Conservation (phyloP, 768 basidiomycete genomes). For the Fistulinella prunicolor region DNA sequence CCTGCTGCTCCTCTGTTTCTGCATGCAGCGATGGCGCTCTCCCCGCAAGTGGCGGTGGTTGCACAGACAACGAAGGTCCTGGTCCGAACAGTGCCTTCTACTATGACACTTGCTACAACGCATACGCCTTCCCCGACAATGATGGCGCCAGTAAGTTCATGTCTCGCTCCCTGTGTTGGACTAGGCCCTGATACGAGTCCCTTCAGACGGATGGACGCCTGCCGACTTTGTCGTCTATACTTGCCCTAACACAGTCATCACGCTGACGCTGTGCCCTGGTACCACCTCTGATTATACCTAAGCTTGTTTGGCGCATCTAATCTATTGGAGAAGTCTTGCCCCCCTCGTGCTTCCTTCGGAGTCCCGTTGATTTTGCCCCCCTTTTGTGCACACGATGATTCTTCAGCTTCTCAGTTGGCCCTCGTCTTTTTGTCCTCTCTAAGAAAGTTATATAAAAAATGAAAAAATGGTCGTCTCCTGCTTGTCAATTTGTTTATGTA, state of each 20-base stretch:
- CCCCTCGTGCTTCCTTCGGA: too few relatives aligned
- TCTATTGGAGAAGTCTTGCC: too few relatives aligned
- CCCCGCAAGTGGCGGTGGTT: constrained; percentile 29
- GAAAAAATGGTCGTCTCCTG: too few relatives aligned
- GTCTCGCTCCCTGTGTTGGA: background rate
- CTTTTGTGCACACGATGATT: too few relatives aligned
- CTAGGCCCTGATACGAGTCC: too few relatives aligned
- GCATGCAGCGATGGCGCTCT: constrained; percentile 30
- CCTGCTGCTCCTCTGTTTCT: constrained; percentile 28
- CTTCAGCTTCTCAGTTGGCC: too few relatives aligned
- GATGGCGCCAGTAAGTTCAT: constrained; percentile 26
- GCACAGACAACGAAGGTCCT: constrained; percentile 26
- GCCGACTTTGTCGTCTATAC: constrained; percentile 31
- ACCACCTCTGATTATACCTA: constrained; percentile 15
- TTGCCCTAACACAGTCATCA: constrained; percentile 26
- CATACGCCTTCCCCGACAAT: constrained; percentile 34
- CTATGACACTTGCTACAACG: constrained; percentile 26
- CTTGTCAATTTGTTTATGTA: too few relatives aligned
- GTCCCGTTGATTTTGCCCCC: too few relatives aligned
- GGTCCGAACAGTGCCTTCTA: constrained; percentile 32
- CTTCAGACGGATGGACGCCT: constrained; percentile 24
- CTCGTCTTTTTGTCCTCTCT: too few relatives aligned
- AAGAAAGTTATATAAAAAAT: too few relatives aligned
- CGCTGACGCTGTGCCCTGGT: constrained; percentile 30
- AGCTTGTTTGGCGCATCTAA: background rate